phyloP scores from a whole-genome alignment of 805 yeast genomes.

The Henningerozyma blattae region DNA sequence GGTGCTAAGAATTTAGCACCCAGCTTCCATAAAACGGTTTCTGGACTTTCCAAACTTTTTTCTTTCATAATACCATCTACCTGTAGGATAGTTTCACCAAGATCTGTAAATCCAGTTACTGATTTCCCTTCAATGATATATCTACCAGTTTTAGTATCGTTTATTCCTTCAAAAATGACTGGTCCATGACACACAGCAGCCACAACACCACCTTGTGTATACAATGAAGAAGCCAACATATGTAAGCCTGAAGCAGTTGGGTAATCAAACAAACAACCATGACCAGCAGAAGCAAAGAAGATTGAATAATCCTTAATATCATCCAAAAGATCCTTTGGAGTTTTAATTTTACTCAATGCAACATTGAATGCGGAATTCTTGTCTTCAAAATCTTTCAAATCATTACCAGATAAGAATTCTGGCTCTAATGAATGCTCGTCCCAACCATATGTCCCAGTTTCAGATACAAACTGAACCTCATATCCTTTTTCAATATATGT shows the following conservation, averaged over 20 bases:
- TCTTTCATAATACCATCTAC: conserved; percentile 18
- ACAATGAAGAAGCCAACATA: conserved; percentile 33
- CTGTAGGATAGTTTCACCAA: conserved; percentile 33
- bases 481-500: conserved; percentile 35
- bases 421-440: conserved; percentile 41
- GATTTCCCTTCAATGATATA: conserved; percentile 38
- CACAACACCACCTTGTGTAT: conserved; percentile 41
- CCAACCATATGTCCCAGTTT: conserved; percentile 43
- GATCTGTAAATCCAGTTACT: conserved; percentile 49
- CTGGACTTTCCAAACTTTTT: conserved; percentile 25
- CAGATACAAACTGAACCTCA: conserved; percentile 46
- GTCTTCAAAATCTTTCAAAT: conserved; percentile 29
- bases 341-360: conserved; percentile 30
- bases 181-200: conserved; percentile 64
- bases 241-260: conserved; percentile 39
- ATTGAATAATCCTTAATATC: conserved; percentile 32
- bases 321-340: conserved; percentile 36
- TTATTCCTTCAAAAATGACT: conserved; percentile 39
- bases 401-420: conserved; percentile 34
- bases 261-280: conserved; percentile 47
- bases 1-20: conserved; percentile 38
- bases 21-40: conserved; percentile 26
- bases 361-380: conserved; percentile 28
- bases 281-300: conserved; percentile 57
- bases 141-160: conserved; percentile 31